Conservation (phyloP, 768 basidiomycete genomes). For the Psilocybe azurescens region DNA sequence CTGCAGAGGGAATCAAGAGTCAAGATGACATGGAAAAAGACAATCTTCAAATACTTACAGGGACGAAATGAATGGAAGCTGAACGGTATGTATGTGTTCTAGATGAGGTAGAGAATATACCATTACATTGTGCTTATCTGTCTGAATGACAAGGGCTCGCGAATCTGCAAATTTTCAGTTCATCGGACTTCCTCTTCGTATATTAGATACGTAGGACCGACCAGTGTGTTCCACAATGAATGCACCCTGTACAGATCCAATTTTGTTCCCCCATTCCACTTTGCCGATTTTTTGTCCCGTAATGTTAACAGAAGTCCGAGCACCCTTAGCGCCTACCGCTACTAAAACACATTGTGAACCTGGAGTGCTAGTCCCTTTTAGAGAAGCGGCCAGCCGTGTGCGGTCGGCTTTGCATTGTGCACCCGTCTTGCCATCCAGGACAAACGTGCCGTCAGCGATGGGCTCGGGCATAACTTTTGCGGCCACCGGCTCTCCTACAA, state of each 20-base stretch:
- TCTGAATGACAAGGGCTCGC: conserved; percentile 61
- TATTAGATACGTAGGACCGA: conserved; percentile 32
- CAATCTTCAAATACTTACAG: conserved; percentile 32
- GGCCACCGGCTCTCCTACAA: conserved; percentile 36
- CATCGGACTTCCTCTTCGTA: not conserved
- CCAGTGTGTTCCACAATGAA: conserved; percentile 69
- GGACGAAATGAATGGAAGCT: conserved; percentile 36
- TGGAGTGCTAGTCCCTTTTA: conserved; percentile 19
- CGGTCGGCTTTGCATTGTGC: conserved; percentile 46
- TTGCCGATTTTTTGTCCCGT: conserved; percentile 71
- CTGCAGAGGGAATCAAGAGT: conserved; percentile 23
- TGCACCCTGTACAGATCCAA: conserved; percentile 52
- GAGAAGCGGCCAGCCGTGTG: conserved; percentile 43
- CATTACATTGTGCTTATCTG: conserved; percentile 50
- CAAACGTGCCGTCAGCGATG: conserved; percentile 52
- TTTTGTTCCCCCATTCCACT: conserved; percentile 64
- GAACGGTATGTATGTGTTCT: conserved; percentile 56
- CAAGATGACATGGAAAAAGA: not conserved
- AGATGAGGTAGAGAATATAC: conserved; percentile 70
- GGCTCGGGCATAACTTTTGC: conserved; percentile 49
- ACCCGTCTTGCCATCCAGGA: conserved; percentile 63
- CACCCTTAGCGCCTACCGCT: conserved; percentile 60
- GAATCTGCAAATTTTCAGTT: conserved; percentile 38
- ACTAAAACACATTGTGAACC: conserved; percentile 22
- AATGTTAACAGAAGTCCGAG: conserved; percentile 58